Evolutionary conservation across 176 grass and related monocot genomes (phyloP), one percentile per base, ranked within the genome.

Genomic region (Dendrocalamus sinicus): DNA sequence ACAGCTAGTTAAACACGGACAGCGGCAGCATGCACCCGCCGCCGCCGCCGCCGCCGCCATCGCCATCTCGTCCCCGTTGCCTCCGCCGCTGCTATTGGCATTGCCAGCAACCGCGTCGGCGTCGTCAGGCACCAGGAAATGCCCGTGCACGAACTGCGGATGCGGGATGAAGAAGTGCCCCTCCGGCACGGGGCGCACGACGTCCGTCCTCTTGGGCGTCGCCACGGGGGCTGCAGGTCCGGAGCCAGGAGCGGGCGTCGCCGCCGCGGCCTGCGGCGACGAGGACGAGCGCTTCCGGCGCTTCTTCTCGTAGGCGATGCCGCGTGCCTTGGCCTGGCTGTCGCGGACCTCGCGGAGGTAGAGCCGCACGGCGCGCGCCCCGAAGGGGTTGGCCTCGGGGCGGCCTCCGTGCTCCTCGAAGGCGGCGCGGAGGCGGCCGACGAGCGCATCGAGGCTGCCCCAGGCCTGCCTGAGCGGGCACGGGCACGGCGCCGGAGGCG

Each of bases 391-490:
- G 35, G 88, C 88, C 75, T 95, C 93, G 12, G 88, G 93, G 5
- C 75, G 57, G 4, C 93, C 93, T 0, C 93, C 93, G 83, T 95
- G 88, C 88, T 95, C 93, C 90, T 95, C 93, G 86, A 90, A 95
- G 86, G 93, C 93, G 24, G 93, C 93, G 32, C 93, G 93, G 57
- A 95, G 93, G 79, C 93, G 90, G 43, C 93, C 93, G 47, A 95
- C 79, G 79, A 95, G 93, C 2, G 93, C 90, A 88, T 95, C 93
- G 70, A 95, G 93, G 82, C 85, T 86, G 57, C 93, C 93, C 93
- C 90, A 95, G 11, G 93, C 93, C 88, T 92, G 93, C 19, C 69
- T 43, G 70, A 92, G 90, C 14, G 88, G 93, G 78, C 90, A 95
- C 0, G 93, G 85, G 85, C 93, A 95, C 0, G 93, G 93, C 14